These are phyloP conservation scores for Eremochloa ophiuroides DNA, from an alignment of 176 grass and related monocot genomes.

Conservation along the genomic window DNA sequence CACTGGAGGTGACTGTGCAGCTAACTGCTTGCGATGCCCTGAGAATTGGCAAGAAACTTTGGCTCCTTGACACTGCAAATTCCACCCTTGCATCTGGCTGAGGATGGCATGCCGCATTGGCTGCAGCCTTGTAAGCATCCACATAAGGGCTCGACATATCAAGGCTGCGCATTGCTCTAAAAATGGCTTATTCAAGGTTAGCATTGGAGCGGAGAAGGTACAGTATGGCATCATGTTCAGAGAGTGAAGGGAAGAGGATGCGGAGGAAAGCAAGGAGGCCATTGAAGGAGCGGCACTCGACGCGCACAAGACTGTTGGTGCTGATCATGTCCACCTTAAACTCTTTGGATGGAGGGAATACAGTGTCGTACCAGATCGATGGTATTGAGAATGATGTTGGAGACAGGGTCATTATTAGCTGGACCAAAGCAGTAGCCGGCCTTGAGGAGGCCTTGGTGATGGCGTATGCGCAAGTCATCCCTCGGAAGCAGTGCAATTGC, in stretches of 20 bases:
- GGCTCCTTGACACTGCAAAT: not conserved
- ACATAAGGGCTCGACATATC: not conserved
- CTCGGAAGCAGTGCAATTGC: not conserved
- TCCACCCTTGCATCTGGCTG: not conserved
- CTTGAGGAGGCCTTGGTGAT: not conserved
- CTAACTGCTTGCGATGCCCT: not conserved
- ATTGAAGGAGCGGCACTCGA: not conserved
- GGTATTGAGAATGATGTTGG: slow-evolving; percentile 17
- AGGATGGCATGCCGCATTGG: slow-evolving; percentile 2
- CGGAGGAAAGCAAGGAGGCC: slow-evolving; percentile 2
- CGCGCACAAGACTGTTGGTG: not conserved
- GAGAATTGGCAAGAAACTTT: not conserved
- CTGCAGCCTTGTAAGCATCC: slow-evolving; percentile 4
- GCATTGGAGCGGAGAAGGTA: not conserved
- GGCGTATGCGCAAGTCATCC: not conserved
- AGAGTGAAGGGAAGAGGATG: not conserved
- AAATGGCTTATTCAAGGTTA: not conserved
- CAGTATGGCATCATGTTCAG: not conserved
- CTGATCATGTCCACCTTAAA: not conserved
- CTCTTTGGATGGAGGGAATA: not conserved
- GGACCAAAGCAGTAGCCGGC: not conserved
- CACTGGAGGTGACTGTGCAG: not conserved
- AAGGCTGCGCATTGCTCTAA: not conserved
- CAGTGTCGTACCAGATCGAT: slow-evolving; percentile 4
- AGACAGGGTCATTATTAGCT: not conserved